Conservation (phyloP, 441 rosid species). For the Eugenia klotzschiana region DNA sequence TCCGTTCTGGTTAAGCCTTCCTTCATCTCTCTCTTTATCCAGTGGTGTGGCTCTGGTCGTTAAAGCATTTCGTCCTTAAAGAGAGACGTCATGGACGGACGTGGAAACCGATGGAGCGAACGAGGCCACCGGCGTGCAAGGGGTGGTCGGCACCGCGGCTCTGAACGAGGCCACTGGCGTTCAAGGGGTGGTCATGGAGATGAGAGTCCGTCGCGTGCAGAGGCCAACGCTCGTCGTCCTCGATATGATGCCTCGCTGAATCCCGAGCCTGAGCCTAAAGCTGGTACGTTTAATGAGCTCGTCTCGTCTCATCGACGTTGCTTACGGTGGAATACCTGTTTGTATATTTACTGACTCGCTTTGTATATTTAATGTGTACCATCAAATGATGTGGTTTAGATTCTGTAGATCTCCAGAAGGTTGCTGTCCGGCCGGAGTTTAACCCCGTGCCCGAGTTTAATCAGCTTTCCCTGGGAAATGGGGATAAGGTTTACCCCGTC, state of each 20-base stretch:
- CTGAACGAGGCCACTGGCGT: neutral
- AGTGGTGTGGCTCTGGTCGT: neutral
- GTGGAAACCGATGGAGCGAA: neutral
- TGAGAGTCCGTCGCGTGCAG: neutral
- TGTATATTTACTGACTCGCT: no score
- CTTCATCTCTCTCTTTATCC: no score
- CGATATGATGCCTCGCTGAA: no score
- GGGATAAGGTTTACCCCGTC: slow-evolving; percentile 20
- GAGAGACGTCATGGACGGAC: neutral
- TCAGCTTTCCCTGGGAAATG: neutral
- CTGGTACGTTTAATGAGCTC: no score
- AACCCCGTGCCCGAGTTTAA: slow-evolving; percentile 6
- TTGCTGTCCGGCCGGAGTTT: neutral
- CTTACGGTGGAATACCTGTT: no score
- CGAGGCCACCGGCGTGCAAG: neutral
- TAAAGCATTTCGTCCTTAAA: neutral
- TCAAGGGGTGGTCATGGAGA: neutral
- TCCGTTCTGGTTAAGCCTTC: no score
- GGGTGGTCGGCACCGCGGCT: neutral
- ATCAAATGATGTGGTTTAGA: neutral
- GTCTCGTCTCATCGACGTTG: no score
- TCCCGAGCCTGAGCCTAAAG: no score
- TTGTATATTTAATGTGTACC: no score
- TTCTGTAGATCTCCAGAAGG: neutral
- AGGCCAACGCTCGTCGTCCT: neutral